Conservation (phyloP, 768 basidiomycete genomes). For the Paxillus ammoniavirescens region DNA sequence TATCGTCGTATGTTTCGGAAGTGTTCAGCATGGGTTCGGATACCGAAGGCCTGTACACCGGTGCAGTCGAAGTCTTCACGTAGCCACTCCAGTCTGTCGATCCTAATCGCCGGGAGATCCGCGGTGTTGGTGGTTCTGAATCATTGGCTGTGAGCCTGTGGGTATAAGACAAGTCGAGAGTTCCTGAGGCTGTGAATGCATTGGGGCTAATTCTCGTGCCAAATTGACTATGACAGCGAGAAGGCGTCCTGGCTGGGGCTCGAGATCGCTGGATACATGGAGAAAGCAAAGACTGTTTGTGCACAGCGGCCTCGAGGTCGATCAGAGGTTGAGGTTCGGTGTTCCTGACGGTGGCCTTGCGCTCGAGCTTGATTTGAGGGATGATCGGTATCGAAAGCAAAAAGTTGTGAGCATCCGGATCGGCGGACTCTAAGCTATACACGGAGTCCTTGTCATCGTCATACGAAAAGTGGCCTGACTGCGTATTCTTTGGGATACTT, state of each 20-base stretch:
- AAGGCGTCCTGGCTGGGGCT: constrained; percentile 12
- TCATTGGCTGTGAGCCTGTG: neutral
- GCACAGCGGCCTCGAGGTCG: neutral
- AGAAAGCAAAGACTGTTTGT: constrained; percentile 14
- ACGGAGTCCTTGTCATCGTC: constrained; percentile 18
- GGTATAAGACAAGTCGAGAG: neutral
- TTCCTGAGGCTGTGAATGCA: neutral
- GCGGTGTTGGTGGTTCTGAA: neutral
- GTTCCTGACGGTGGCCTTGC: constrained; percentile 23
- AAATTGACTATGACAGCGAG: constrained; percentile 15
- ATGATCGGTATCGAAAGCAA: constrained; percentile 29
- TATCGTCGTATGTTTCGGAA: neutral
- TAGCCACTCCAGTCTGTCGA: neutral
- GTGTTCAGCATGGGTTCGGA: constrained; percentile 12
- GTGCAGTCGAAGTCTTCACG: neutral
- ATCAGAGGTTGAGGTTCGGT: neutral
- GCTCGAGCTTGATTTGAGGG: constrained; percentile 26
- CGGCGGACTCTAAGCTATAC: constrained; percentile 25
- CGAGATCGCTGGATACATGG: constrained; percentile 17
- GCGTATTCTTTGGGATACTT: neutral
- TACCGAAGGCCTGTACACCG: neutral
- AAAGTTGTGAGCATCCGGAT: constrained; percentile 19
- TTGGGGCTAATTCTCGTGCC: neutral
- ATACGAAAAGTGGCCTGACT: neutral
- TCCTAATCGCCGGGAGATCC: neutral